Evolutionary conservation across 306 rosid genomes (phyloP), one percentile per base, ranked within the genome.

Genomic region (Corylus heterophylla): DNA sequence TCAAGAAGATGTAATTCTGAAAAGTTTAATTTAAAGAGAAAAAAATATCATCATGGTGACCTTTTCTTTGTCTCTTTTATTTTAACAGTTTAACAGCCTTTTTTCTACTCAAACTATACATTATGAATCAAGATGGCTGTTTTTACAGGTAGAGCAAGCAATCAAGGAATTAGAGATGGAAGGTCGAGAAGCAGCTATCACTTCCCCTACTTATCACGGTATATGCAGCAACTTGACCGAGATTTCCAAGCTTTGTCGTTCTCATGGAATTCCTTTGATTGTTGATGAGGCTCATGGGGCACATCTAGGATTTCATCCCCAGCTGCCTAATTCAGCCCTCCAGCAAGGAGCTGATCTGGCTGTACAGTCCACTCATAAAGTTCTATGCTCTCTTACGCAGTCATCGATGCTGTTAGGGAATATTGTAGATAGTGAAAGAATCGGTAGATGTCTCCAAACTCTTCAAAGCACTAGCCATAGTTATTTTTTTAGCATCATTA

Each of bases 201-300:
- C 94, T 56, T 94, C 96, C 6, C 98, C 98, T 45, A 92, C 98
- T 18, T 94, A 94, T 73, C 93, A 92, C 63, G 97, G 97, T 29
- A 77, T 92, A 78, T 94, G 98, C 90, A 88, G 97, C 76, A 74
- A 85, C 83, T 73, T 94, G 85, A 76, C 67, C 0, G 79, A 87
- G 84, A 94, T 94, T 78, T 89, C 92, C 29, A 83, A 69, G 69
- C 69, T 94, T 29, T 94, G 98, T 80, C 97, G 89, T 83, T 87
- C 90, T 77, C 86, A 48, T 67, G 89, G 86, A 67, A 88, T 94
- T 83, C 97, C 97, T 77, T 78, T 94, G 72, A 88, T 92, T 11
- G 97, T 94, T 42, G 98, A 94, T 82, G 98, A 92, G 88, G 98
- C 98, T 76, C 98, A 94, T 27, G 98, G 97, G 25, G 94, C 97